phyloP scores from a whole-genome alignment of 352 stramenopile species.

The Plasmopara viticola region DNA sequence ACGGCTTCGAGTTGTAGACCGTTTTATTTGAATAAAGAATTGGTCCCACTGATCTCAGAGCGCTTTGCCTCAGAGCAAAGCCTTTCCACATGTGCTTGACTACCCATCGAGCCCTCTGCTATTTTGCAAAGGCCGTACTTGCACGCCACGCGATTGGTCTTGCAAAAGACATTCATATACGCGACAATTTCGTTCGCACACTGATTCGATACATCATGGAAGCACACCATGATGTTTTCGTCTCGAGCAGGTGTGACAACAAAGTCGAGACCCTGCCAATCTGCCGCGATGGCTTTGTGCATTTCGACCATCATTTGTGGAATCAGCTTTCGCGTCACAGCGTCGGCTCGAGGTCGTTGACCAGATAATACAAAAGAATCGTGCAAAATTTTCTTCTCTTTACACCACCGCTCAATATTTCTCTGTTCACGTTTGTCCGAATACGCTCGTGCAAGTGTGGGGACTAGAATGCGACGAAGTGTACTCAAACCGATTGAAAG shows the following conservation, averaged over 20 bases:
- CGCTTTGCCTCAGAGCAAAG: constrained; percentile 64
- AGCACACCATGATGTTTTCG: constrained; percentile 59
- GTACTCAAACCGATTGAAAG: constrained; percentile 81
- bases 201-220: constrained; percentile 38
- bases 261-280: constrained; percentile 50
- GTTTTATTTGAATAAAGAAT: too few relatives aligned
- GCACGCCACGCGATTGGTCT: constrained; percentile 51
- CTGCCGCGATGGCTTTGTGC: constrained; percentile 42
- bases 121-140: constrained; percentile 78
- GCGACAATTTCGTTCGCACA: constrained; percentile 56
- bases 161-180: constrained; percentile 81
- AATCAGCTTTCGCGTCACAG: constrained; percentile 54
- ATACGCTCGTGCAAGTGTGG: constrained; percentile 67
- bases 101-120: constrained; percentile 75
- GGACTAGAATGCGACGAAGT: constrained; percentile 55
- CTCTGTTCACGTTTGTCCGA: constrained; percentile 46
- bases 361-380: constrained; percentile 62
- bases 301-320: constrained; percentile 72
- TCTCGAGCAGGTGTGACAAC: constrained; percentile 43
- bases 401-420: constrained; percentile 43
- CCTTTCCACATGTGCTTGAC: constrained; percentile 59
- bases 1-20: too few relatives aligned
- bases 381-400: constrained; percentile 71
- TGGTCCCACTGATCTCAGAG: constrained; percentile 61
- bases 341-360: constrained; percentile 20